Evolutionary conservation across 1,284 basidiomycete genomes (phyloP), one percentile per base, ranked within the genome.

Genomic region (Ceratobasidium papillatum): DNA sequence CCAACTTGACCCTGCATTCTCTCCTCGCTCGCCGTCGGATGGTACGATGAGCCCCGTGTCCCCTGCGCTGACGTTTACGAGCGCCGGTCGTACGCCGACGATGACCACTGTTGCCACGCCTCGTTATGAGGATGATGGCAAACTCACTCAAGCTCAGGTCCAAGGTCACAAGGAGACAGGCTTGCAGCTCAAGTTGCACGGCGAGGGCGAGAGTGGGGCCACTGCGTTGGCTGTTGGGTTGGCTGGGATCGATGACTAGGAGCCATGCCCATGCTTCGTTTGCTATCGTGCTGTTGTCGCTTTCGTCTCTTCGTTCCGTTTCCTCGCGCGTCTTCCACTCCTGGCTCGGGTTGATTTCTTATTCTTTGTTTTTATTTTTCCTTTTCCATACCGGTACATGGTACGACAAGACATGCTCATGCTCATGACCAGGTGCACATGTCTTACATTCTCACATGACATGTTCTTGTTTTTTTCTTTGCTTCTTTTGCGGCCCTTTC

Each of bases 321-420:
- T 34, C 12, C 43, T 4, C 12, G 17, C 30, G 56, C 22, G 17
- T 49, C 59, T 8, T 43, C 32, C 36, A 30, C 14, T 56, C 36
- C 61, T 63, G 41, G 61, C 47, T 49, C 41, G 41, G 22, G 34
- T 47, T 47, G 14, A 22, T 32, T 34, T 32, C 47, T 32, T 62
- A 27, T 47, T 63, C 25, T 32, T 32, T 47, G 19, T 63, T 32
- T 63, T 61, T 59, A 59, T 59, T 71, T 30, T 71, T 71, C n/a
- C 17, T 69, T 69, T 58, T 22, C 43, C 41, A 32, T 65, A 32
- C 12, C 32, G 14, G 19, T 45, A 72, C 45, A 41, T 41, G 56
- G 54, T 61, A 72, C 56, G 68, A 72, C 68, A 69, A 65, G 66
- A 69, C 66, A 68, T 51, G 65, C 34, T 27, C 65, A 68, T 27